Evolutionary conservation across 371 early-diverging fungal species (phyloP).

Genomic region (Coemansia sp.): DNA sequence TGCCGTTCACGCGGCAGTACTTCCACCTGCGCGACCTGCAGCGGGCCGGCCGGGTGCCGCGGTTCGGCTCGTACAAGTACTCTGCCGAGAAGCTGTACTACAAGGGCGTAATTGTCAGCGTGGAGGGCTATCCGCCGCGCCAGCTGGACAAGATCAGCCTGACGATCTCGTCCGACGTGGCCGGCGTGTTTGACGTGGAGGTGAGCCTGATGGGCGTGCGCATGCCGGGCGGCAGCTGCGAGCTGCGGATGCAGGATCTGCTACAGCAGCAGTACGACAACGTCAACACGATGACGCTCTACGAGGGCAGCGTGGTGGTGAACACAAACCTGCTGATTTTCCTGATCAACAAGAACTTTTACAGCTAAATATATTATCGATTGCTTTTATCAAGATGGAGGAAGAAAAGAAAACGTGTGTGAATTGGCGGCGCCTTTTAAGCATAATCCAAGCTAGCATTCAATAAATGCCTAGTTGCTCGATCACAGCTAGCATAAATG

Average conservation of each 20-base stretch:
- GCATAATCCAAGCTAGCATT: constrained; percentile 27
- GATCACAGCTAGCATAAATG: no score
- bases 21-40: constrained; percentile 86
- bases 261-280: constrained; percentile 92
- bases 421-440: no score
- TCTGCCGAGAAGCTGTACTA: constrained; percentile 88
- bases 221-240: constrained; percentile 73
- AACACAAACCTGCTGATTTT: constrained; percentile 94
- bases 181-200: constrained; percentile 86
- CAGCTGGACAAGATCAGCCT: constrained; percentile 88
- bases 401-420: neutral
- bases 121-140: constrained; percentile 77
- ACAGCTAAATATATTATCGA: constrained; percentile 19
- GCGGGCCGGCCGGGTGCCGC: constrained; percentile 83
- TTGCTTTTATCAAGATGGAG: neutral
- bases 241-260: constrained; percentile 85
- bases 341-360: constrained; percentile 96
- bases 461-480: no score
- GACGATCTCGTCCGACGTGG: constrained; percentile 88
- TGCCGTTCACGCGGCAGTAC: constrained; percentile 91
- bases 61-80: constrained; percentile 98
- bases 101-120: constrained; percentile 86
- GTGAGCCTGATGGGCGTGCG: constrained; percentile 78
- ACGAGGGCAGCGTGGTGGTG: constrained; percentile 89
- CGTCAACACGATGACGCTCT: constrained; percentile 79